These are phyloP conservation scores for Coemansia sp. DNA, from an alignment of 371 early-diverging fungal species.

Conservation along the genomic window DNA sequence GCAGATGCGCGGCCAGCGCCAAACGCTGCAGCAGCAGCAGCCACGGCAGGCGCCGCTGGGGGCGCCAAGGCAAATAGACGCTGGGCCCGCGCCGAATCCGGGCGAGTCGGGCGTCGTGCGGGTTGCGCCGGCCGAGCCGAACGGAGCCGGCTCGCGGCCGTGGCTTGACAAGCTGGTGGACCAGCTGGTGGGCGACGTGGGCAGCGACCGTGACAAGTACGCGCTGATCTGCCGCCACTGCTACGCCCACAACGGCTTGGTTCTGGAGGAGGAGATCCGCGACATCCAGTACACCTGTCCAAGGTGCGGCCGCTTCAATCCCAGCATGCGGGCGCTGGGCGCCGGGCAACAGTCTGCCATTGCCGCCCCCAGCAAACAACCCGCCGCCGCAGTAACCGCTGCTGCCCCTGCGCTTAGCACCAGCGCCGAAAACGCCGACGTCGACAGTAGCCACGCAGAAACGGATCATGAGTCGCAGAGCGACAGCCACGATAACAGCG, in stretches of 20 bases:
- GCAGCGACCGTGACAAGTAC: constrained; percentile 75
- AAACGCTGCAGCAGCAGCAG: background rate
- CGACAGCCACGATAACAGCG: background rate
- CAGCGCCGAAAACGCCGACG: background rate
- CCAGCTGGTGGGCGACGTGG: constrained; percentile 82
- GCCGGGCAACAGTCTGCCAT: background rate
- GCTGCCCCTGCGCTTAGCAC: too few species aligned
- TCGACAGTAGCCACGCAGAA: constrained; percentile 5
- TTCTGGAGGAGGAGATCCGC: constrained; percentile 70
- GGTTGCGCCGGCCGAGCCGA: constrained; percentile 11
- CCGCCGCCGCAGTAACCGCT: background rate
- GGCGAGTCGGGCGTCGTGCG: constrained; percentile 28
- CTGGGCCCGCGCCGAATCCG: background rate
- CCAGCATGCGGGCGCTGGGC: constrained; percentile 34
- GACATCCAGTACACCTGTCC: constrained; percentile 50
- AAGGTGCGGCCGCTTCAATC: constrained; percentile 49
- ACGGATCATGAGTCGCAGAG: background rate
- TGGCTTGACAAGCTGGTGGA: constrained; percentile 89
- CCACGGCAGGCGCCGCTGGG: background rate
- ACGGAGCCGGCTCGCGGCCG: constrained; percentile 25
- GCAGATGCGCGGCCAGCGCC: background rate
- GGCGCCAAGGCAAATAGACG: background rate
- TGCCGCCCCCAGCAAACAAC: background rate
- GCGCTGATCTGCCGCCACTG: constrained; percentile 91
- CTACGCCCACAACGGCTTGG: constrained; percentile 89